Base-by-base conservation (phyloP, 441 rosid genomes). In the Aquilaria agallochum region DNA sequence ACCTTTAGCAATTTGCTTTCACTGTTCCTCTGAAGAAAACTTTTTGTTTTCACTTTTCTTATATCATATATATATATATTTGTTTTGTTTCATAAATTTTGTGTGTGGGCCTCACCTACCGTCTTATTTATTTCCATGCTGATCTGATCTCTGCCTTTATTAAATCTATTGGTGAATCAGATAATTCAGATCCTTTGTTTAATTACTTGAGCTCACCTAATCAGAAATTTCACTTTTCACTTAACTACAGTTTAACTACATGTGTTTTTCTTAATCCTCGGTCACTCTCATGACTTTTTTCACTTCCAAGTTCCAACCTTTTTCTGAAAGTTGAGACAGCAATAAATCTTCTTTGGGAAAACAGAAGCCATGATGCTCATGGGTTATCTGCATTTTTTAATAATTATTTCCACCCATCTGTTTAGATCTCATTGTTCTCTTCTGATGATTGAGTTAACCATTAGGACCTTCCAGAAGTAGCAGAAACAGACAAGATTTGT, bases 401-500 rank as follows among this genome's bases (percentile, higher is more conserved):
- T 51, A 32, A 58, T 15, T 12, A 11, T 62, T 34, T 56, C 50
- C 60, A 49, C 45, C 46, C 65, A 56, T 32, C 48, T 32, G 13
- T 31, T 64, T 55, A 56, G 58, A 33, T 54, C 44, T 48, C 54
- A 34, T 72, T 31, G 40, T 15, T 65, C 57, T 62, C 44, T 51
- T 54, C 55, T 54, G 67, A 72, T 85, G 75, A 72, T 71, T 76
- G 76, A 61, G 56, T 66, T 73, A 44, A 49, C 68, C 59, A 66
- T 74, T 60, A 56, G 68, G 68, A 49, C 78, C 62, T 77, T 78
- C 70, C 64, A 60, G 55, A 61, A 60, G 74, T 68, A 71, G 72
- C 72, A 70, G 76, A 78, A 77, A 77, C 69, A 58, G 82, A 76
- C 85, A 76, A 72, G 72, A 34, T 55, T 32, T 64, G 60, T 59